Evolutionary conservation across 495 filamentous ascomycete species (phyloP).

Genomic region (Baudoinia panamericana): DNA sequence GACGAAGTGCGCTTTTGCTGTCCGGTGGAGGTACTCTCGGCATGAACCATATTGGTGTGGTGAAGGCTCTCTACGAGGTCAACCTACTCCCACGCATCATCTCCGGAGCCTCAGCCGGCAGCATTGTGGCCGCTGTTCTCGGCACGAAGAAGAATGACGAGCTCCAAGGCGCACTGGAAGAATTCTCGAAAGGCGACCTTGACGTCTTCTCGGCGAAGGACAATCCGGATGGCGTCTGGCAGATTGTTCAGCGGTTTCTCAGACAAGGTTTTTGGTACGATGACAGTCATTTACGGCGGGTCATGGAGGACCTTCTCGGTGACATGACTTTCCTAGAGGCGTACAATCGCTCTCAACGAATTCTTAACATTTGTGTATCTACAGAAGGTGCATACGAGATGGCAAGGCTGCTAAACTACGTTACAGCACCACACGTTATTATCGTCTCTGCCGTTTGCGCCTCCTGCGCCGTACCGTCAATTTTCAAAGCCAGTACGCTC

Average conservation of each 20-base stretch:
- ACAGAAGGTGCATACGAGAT: conserved; percentile 77
- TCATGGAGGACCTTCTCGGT: conserved; percentile 67
- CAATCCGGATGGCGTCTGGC: conserved; percentile 42
- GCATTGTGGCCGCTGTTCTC: conserved; percentile 76
- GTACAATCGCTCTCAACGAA: conserved; percentile 79
- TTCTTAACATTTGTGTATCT: conserved; percentile 87
- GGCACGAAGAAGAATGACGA: conserved; percentile 77
- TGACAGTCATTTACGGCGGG: conserved; percentile 60
- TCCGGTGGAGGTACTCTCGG: conserved; percentile 90
- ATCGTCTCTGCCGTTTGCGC: conserved; percentile 96
- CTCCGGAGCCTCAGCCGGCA: conserved; percentile 87
- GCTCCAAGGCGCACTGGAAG: conserved; percentile 54
- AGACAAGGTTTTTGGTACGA: conserved; percentile 76
- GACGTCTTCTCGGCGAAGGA: conserved; percentile 68
- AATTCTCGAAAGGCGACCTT: conserved; percentile 70
- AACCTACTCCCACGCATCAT: conserved; percentile 78
- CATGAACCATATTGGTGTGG: conserved; percentile 92
- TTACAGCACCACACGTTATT: conserved; percentile 84
- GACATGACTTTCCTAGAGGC: conserved; percentile 92
- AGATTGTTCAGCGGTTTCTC: conserved; percentile 60
- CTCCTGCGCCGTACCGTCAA: conserved; percentile 83
- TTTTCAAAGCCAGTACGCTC: conserved; percentile 63
- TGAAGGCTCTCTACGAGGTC: conserved; percentile 68
- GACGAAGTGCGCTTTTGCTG: conserved; percentile 71
- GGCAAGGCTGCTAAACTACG: conserved; percentile 76